These are phyloP conservation scores for Aquanectria penicillioides DNA, from an alignment of 2,329 filamentous ascomycete species.

Conservation along the genomic window DNA sequence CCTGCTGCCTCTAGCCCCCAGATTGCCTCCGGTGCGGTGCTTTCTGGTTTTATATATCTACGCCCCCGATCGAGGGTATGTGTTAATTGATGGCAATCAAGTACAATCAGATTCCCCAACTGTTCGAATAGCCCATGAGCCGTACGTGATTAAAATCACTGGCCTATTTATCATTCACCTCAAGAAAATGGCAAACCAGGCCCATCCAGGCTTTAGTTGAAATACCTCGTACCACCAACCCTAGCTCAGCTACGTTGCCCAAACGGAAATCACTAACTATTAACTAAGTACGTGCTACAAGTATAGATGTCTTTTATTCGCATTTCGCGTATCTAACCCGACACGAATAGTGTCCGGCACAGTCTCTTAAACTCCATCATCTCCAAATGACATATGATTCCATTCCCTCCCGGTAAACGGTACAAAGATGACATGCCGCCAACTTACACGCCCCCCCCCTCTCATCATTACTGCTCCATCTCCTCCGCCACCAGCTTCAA, in stretches of 20 bases:
- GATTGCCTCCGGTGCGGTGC: constrained; percentile 3
- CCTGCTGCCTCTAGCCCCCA: constrained; percentile 1
- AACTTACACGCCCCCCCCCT: neutral
- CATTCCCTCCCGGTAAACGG: neutral
- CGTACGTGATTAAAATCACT: too few relatives aligned
- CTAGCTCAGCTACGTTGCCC: neutral
- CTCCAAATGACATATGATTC: constrained; percentile 10
- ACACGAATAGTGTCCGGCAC: neutral
- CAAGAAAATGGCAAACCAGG: too few relatives aligned
- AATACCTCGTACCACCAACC: too few relatives aligned
- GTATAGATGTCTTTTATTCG: constrained; percentile 1
- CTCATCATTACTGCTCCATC: constrained; percentile 42
- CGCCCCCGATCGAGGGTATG: neutral
- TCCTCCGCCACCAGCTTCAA: constrained; percentile 77
- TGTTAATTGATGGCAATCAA: constrained; percentile 10
- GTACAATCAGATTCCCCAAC: too few relatives aligned
- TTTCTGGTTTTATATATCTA: constrained; percentile 7
- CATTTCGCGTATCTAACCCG: constrained; percentile 15
- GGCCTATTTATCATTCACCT: too few relatives aligned
- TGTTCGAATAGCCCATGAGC: too few relatives aligned
- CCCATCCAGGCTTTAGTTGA: too few relatives aligned
- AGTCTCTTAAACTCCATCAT: constrained; percentile 18
- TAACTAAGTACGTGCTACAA: neutral
- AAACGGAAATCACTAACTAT: neutral
- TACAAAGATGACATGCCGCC: neutral